phyloP scores from a whole-genome alignment of 306 rosid species.

The Clitoria ternatea region DNA sequence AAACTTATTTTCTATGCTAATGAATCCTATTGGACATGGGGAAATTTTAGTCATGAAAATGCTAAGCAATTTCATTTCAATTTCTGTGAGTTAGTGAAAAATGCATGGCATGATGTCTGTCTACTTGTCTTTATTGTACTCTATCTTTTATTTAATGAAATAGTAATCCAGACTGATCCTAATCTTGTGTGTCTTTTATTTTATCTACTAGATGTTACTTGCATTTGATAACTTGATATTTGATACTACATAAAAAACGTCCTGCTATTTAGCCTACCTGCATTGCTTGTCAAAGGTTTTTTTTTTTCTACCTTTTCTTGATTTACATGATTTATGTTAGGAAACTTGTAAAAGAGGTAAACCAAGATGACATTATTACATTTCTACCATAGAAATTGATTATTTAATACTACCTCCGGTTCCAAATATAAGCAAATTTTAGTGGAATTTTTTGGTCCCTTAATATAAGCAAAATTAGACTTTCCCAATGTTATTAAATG shows the following conservation, averaged over 20 bases:
- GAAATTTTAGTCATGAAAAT: constrained; percentile 3
- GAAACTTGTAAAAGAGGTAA: constrained; percentile 11
- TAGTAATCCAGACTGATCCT: neutral
- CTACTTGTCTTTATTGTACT: neutral
- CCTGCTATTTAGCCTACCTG: neutral
- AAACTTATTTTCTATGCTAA: neutral
- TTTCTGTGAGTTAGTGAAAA: neutral
- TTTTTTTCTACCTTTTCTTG: neutral
- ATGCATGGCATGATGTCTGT: neutral
- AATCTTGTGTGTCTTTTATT: neutral
- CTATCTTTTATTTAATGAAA: neutral
- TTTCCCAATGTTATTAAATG: no score
- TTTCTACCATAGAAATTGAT: neutral
- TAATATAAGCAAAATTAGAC: no score
- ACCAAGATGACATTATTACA: neutral
- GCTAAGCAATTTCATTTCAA: neutral
- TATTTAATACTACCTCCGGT: no score
- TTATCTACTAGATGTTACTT: neutral
- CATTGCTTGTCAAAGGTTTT: neutral
- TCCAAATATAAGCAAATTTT: no score
- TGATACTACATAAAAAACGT: neutral
- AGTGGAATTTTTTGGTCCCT: no score
- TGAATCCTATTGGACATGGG: neutral
- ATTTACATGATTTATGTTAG: neutral
- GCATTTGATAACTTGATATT: neutral